Evolutionary conservation across 495 filamentous ascomycete species (phyloP).

Genomic region (Aspergillus bertholletiae): DNA sequence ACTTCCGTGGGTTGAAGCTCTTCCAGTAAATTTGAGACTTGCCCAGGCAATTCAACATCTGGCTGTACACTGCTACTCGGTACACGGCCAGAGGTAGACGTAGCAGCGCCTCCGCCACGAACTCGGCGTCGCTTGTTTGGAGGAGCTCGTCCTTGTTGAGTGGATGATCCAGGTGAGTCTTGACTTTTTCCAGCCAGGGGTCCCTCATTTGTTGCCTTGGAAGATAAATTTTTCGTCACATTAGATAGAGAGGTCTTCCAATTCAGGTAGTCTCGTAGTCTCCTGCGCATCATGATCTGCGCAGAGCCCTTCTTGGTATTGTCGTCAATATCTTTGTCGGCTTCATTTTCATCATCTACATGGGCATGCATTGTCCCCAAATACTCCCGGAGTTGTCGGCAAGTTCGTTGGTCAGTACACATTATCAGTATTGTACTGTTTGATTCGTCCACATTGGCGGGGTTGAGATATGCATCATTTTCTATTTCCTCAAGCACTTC

Average conservation of each 20-base stretch:
- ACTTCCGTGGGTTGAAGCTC: slow-evolving; percentile 64
- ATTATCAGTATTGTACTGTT: slow-evolving; percentile 91
- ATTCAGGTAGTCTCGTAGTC: slow-evolving; percentile 80
- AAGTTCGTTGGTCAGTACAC: slow-evolving; percentile 87
- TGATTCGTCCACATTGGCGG: slow-evolving; percentile 69
- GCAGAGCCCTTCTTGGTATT: slow-evolving; percentile 62
- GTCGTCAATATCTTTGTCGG: slow-evolving; percentile 16
- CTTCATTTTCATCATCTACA: slow-evolving; percentile 38
- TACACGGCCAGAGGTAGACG: slow-evolving; percentile 51
- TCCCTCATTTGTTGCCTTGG: slow-evolving; percentile 22
- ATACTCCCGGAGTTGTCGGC: slow-evolving; percentile 86
- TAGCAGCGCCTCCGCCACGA: slow-evolving; percentile 70
- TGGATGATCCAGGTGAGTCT: slow-evolving; percentile 22
- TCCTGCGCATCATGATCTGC: slow-evolving; percentile 82
- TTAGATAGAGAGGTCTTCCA: slow-evolving; percentile 91
- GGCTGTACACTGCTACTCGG: slow-evolving; percentile 67
- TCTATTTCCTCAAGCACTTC: slow-evolving; percentile 93
- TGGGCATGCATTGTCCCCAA: slow-evolving; percentile 85
- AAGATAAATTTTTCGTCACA: slow-evolving; percentile 74
- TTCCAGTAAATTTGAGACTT: slow-evolving; percentile 63
- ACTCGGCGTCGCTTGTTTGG: slow-evolving; percentile 85
- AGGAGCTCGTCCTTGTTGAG: slow-evolving; percentile 60
- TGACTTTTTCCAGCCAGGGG: slow-evolving; percentile 18
- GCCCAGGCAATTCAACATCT: slow-evolving; percentile 74
- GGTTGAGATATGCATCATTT: slow-evolving; percentile 82